phyloP scores from a whole-genome alignment of 495 filamentous ascomycete genomes.

The Saxispiralis lemnorum region DNA sequence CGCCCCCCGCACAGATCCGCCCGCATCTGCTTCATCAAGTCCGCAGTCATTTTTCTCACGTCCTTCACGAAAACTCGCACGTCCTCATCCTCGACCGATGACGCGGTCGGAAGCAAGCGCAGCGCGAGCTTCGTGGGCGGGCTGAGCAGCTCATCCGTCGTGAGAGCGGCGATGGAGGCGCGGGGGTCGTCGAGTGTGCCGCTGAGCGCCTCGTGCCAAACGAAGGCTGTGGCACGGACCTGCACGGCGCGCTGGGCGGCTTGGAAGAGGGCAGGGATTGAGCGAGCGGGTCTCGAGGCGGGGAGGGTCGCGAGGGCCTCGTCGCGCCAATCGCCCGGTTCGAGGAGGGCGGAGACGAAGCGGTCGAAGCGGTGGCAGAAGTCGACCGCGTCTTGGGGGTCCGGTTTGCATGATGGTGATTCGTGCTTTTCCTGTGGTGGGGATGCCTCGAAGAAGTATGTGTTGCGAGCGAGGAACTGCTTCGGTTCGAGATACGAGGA shows the following conservation, averaged over 20 bases:
- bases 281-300: too few species aligned
- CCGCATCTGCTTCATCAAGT: slow-evolving; percentile 16
- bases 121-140: not conserved
- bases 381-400: not conserved
- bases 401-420: not conserved
- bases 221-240: too few species aligned
- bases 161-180: not conserved
- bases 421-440: not conserved
- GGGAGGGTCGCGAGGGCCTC: too few species aligned
- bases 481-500: slow-evolving; percentile 41
- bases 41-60: not conserved
- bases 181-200: not conserved
- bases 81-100: not conserved
- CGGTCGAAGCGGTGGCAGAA: not conserved
- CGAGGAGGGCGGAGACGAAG: not conserved
- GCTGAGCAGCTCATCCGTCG: not conserved
- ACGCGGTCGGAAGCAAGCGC: not conserved
- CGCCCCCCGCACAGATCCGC: slow-evolving; percentile 13
- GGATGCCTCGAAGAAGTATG: slow-evolving; percentile 39
- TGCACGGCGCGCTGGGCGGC: too few species aligned
- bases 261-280: too few species aligned
- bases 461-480: slow-evolving; percentile 39
- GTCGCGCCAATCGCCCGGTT: too few species aligned
- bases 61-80: slow-evolving; percentile 4
- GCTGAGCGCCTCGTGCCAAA: not conserved